Base-by-base conservation (phyloP, 805 yeast genomes). In the Metschnikowia lochheadii region DNA sequence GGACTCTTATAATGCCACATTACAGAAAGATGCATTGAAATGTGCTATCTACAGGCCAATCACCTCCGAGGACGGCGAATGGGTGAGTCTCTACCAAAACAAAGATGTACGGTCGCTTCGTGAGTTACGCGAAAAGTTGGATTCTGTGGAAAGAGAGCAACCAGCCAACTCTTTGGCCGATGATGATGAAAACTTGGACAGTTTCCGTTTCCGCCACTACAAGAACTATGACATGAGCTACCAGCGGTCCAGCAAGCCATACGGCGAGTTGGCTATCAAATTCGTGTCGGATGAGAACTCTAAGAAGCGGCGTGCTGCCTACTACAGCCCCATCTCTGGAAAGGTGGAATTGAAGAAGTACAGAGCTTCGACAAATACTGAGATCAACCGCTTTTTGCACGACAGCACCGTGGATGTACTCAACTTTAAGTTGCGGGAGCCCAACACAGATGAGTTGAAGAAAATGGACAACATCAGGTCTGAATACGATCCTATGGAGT, bases 271-370 rank as follows among this genome's bases (percentile, higher is more conserved):
- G 55, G 82, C 86, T 1, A 70, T 91, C 43, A 79, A 83, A 40
- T 81, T 88, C 57, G 65, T 65, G 5, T 61, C 70, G 6, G 81
- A 76, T 42, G 63, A 56, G 23, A 53, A 42, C 29, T 13, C 56
- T 6, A 77, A 73, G 46, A 79, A 78, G 43, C 68, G 80, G 32
- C 69, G 73, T 23, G 75, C 80, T 7, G 96, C 89, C 3, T 80
- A 78, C 59, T 94, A 86, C 64, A 81, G 86, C 52, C 96, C 97
- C 7, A 72, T 92, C 15, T 73, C 79, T 13, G 89, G 91, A 34
- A 83, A 85, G 58, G 77, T 89, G 40, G 94, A 85, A 57, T 80
- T 94, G 63, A 89, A 87, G 72, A 85, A 92, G 64, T 83, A 96
- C 65, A 82, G 97, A 67, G 81, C 89, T 13, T 84, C 81, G 36